phyloP scores from a whole-genome alignment of 768 basidiomycete species.

The Mycena alexandri region DNA sequence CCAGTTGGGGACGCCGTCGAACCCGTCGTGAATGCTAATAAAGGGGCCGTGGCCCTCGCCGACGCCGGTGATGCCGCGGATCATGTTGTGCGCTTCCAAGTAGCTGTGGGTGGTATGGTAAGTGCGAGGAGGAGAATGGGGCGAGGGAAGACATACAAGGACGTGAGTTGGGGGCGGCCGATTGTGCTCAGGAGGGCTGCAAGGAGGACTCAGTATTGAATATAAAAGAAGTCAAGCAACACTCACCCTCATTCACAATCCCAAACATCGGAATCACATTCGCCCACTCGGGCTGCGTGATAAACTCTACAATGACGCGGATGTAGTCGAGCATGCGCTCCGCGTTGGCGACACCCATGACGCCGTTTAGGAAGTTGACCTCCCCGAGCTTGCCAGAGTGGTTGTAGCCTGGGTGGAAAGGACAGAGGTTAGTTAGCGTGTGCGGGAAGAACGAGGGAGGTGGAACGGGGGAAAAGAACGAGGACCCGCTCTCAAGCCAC shows the following conservation, averaged over 20 bases:
- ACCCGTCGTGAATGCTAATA: conserved; percentile 65
- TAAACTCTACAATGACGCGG: conserved; percentile 63
- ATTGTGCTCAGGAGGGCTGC: conserved; percentile 56
- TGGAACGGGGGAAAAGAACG: no score
- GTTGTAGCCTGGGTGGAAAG: conserved; percentile 45
- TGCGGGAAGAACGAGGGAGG: no score
- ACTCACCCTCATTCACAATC: conserved; percentile 58
- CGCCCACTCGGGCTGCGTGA: conserved; percentile 69
- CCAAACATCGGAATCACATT: conserved; percentile 65
- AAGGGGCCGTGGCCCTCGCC: conserved; percentile 69
- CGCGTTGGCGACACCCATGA: conserved; percentile 80
- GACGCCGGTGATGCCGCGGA: conserved; percentile 69
- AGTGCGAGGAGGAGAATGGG: conserved; percentile 39
- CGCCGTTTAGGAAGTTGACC: conserved; percentile 68
- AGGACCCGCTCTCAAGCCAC: no score
- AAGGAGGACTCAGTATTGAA: no score
- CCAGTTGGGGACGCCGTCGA: conserved; percentile 57
- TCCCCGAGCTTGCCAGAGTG: conserved; percentile 63
- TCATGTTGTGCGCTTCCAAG: conserved; percentile 60
- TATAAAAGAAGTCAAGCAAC: no score
- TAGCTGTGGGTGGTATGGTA: conserved; percentile 53
- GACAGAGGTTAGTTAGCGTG: no score
- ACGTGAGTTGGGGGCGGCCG: conserved; percentile 56
- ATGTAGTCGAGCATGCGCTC: conserved; percentile 62
- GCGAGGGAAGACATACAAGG: conserved; percentile 59